Base-by-base conservation (phyloP, 371 early-diverging fungal genomes). In the Mucor circinelloides region DNA sequence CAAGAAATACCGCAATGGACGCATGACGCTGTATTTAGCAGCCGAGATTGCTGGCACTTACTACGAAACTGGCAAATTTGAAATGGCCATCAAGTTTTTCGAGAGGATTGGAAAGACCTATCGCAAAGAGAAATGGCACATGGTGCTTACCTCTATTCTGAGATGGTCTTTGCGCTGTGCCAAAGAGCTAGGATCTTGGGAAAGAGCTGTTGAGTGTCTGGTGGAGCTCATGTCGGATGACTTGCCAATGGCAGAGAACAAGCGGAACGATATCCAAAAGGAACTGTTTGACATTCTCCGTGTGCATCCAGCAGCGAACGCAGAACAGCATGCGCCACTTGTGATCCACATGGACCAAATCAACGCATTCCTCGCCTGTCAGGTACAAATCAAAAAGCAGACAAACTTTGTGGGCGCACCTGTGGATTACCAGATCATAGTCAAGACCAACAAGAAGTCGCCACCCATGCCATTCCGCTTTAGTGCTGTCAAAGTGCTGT, bases 71-170 rank as follows among this genome's bases (percentile, higher is more conserved):
- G 90, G 91, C 9, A 92, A 91, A 72, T 90, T 85, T 63, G 95
- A 93, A 42, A 93, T 94, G 91, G 94, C 95, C 0, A 79, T 93
- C 52, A 93, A 93, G 79, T 91, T 95, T 67, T 95, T 91, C 78
- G 95, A 94, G 52, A 80, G 95, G 7, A 95, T 95, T 48, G 91
- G 89, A 60, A 93, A 91, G 68, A 94, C 93, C 1, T 95, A 94
- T 71, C 86, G 96, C 7, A 94, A 94, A 71, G 96, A 95, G 66
- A 77, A 82, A 34, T 95, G 96, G 96, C 78, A 83, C 60, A 72
- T 83, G 62, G 83, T 95, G 0, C 74, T 94, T 31, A 85, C 85
- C 0, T 87, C 88, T 1, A 90, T 94, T 31, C 68, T 93, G 38
- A 74, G 83, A 52, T 85, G 87, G 80, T 90, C 89, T 0, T 67